Base-by-base conservation (phyloP, 441 rosid species). In the Gossypium aridum region DNA sequence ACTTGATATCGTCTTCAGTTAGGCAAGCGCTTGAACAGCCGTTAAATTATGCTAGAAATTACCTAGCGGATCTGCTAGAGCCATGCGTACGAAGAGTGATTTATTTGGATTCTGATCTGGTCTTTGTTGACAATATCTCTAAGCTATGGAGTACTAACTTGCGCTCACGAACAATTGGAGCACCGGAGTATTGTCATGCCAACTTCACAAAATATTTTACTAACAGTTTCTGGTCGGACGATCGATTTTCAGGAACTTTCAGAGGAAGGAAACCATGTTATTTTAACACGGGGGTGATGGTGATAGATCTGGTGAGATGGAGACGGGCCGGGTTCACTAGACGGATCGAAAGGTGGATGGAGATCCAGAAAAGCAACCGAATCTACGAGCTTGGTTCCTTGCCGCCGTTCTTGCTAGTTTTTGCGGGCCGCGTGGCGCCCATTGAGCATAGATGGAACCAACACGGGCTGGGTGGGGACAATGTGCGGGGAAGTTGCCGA, bases 21-120 rank as follows among this genome's bases (percentile, higher is more conserved):
- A 74, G 95, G 83, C 92, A 88, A 79, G 95, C 95, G 45, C 89
- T 90, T 16, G 95, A 90, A 22, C 91, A 90, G 82, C 95, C 95
- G 31, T 83, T 90, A 62, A 90, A 89, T 82, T 90, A 90, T 80
- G 95, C 95, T n/a, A 79, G 95, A 64, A 90, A 90, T 73, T 90
- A 90, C 81, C 37, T 90, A 77, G 88, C 91, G 75, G 90, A 90
- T 83, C 88, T 90, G 77, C 83, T 90, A 3, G 95, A 88, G 85
- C 89, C 90, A 9, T 90, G 95, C 45, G 91, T 90, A 0, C 68
- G 85, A 10, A 68, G 91, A 20, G 95, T 89, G 71, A 90, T 90
- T 16, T 90, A 90, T 51, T 77, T 90, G 72, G 95, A 90, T 74
- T 88, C 92, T 14, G 92, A 88, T 81, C 78, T 88, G n/a, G 87